phyloP scores from a whole-genome alignment of 257 asterid genomes.

The Solanum pimpinellifolium region DNA sequence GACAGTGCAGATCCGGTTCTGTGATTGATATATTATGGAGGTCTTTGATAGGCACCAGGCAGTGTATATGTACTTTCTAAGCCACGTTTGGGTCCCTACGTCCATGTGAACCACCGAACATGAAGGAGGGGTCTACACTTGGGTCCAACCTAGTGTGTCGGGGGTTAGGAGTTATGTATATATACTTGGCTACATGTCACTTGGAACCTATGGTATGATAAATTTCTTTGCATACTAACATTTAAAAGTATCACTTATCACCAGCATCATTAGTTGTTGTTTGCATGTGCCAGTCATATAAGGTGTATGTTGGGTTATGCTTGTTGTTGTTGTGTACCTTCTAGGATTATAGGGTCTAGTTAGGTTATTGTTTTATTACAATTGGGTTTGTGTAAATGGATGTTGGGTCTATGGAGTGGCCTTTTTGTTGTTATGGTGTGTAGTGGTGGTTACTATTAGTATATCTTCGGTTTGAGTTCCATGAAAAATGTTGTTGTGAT shows the following conservation, averaged over 20 bases:
- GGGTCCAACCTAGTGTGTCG: background rate
- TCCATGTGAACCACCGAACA: background rate
- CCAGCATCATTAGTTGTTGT: background rate
- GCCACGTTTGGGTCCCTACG: no score
- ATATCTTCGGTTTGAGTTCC: background rate
- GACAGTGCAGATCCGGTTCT: no score
- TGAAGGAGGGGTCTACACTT: background rate
- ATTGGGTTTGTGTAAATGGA: no score
- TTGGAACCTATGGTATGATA: no score
- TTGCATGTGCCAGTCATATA: background rate
- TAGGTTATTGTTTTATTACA: background rate
- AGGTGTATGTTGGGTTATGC: background rate
- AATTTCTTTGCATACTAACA: background rate
- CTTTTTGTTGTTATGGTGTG: background rate
- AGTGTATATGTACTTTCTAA: rapidly evolving
- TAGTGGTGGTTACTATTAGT: background rate
- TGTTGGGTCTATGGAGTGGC: no score
- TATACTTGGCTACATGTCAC: background rate
- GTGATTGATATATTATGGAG: no score
- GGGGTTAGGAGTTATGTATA: background rate
- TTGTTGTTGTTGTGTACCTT: background rate
- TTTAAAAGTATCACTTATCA: background rate
- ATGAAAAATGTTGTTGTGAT: no score
- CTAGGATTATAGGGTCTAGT: background rate
- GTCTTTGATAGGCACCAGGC: background rate